phyloP scores from a whole-genome alignment of 176 grass and related monocot species.

The Triticum timopheevii region DNA sequence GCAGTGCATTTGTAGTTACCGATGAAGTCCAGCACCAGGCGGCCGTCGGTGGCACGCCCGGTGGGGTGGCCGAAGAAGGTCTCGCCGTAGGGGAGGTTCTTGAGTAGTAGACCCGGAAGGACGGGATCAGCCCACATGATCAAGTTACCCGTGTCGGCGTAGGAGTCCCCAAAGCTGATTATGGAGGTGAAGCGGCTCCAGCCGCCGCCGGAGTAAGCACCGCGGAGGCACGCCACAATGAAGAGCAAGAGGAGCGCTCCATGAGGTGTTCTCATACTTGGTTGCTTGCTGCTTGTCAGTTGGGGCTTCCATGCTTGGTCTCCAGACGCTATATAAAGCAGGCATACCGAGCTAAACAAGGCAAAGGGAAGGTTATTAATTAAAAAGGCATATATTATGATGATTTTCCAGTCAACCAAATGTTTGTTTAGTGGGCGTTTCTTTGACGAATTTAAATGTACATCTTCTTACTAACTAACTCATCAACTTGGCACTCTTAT shows the following conservation, averaged over 20 bases:
- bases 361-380: not conserved
- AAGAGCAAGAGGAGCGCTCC: not conserved
- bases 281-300: not conserved
- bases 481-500: too few relatives aligned
- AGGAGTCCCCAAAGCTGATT: conserved; percentile 50
- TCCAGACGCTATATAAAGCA: not conserved
- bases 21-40: conserved; percentile 44
- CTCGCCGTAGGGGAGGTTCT: conserved; percentile 35
- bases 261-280: not conserved
- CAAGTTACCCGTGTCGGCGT: conserved; percentile 47
- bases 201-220: not conserved
- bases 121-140: not conserved
- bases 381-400: too few relatives aligned
- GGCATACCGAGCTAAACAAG: not conserved
- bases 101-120: not conserved
- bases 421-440: too few relatives aligned
- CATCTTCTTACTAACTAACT: too few relatives aligned
- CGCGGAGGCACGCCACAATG: not conserved
- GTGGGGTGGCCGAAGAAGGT: conserved; percentile 47
- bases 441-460: too few relatives aligned
- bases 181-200: conserved; percentile 29
- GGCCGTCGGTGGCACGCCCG: conserved; percentile 45
- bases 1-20: conserved; percentile 20
- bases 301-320: not conserved
- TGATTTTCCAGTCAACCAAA: too few relatives aligned